Evolutionary conservation across 164 flowering plant genomes (phyloP), one percentile per base, ranked within the genome.

Genomic region (Houttuynia cordata): DNA sequence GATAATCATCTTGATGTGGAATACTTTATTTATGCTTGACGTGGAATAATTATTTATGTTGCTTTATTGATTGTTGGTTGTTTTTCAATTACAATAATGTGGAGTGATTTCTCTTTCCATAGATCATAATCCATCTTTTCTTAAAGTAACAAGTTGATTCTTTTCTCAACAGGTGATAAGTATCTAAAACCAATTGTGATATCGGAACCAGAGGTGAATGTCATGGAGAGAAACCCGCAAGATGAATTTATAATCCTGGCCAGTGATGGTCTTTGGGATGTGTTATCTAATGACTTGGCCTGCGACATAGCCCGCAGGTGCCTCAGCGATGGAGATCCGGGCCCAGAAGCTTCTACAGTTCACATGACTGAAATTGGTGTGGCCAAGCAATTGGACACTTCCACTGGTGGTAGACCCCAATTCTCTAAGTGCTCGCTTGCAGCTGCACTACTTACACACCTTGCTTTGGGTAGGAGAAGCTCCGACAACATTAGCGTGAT

Each of bases 191-290:
- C 83, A 22, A 21, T 62, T 18, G 83, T 84, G 15, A 77, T 62
- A 51, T 67, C 83, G 3, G 81, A 80, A 54, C 89, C 89, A 4
- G 89, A 84, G 58, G 56, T 80, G 13, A 73, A 78, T 22, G 21
- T 82, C 23, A 79, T 76, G 0, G 68, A 61, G 47, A 75, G 86
- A 58, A 67, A 67, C 52, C 52, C 69, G 7, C 78, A 72, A 21
- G 89, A 84, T 34, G 80, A 84, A 51, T 80, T 75, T 64, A 67
- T 84, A 34, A 81, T 84, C 42, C 76, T 83, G 8, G 86, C 88
- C 20, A 81, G 86, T 65, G 88, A 83, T 67, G 88, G 88, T 24
- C 22, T 84, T 62, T 84, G 89, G 86, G 86, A 84, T 64, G 89
- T 84, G 8, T 14, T 84, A 25, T 58, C 89, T 0, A 76, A 65